Percentiles rank a stretch among this genome's conserved stretches.
Conservation (phyloP, 2,329 filamentous ascomycete species). For the Pseudofabraea citricarpa region DNA sequence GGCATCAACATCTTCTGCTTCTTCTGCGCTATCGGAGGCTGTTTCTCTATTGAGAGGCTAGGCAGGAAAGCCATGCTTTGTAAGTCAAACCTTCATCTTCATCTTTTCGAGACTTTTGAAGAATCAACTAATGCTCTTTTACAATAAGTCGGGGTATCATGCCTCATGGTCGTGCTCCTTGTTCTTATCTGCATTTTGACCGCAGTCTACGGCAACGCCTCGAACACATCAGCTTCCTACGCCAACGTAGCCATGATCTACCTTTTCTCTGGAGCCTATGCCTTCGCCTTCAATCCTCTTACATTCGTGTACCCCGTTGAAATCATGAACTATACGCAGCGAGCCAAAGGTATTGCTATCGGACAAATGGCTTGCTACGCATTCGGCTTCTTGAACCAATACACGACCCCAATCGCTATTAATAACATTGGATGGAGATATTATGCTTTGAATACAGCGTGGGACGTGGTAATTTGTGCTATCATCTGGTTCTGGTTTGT, state of each 20-base stretch:
- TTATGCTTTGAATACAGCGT: slow-evolving; percentile 39
- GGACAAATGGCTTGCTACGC: slow-evolving; percentile 18
- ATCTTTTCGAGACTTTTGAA: neutral
- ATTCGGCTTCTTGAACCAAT: slow-evolving; percentile 22
- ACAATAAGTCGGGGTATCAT: neutral
- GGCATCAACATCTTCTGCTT: slow-evolving; percentile 16
- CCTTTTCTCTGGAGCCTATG: slow-evolving; percentile 22
- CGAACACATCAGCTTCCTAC: neutral
- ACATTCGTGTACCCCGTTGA: slow-evolving; percentile 22
- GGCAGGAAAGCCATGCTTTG: slow-evolving; percentile 1
- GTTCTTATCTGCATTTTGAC: neutral
- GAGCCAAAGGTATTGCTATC: slow-evolving; percentile 27
- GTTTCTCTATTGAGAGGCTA: slow-evolving; percentile 12
- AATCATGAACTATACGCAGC: slow-evolving; percentile 30
- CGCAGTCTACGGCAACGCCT: neutral
- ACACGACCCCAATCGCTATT: slow-evolving; percentile 21
- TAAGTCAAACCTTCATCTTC: neutral
- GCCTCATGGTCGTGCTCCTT: neutral
- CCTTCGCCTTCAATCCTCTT: slow-evolving; percentile 21
- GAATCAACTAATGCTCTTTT: neutral
- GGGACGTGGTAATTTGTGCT: slow-evolving; percentile 36
- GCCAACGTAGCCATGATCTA: slow-evolving; percentile 21
- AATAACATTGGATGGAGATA: slow-evolving; percentile 37
- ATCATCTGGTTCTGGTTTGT: slow-evolving; percentile 47
- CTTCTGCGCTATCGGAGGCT: slow-evolving; percentile 21